Evolutionary conservation across 345 rosid genomes (phyloP), one percentile per base, ranked within the genome.

Genomic region (Arabis hirsuta): DNA sequence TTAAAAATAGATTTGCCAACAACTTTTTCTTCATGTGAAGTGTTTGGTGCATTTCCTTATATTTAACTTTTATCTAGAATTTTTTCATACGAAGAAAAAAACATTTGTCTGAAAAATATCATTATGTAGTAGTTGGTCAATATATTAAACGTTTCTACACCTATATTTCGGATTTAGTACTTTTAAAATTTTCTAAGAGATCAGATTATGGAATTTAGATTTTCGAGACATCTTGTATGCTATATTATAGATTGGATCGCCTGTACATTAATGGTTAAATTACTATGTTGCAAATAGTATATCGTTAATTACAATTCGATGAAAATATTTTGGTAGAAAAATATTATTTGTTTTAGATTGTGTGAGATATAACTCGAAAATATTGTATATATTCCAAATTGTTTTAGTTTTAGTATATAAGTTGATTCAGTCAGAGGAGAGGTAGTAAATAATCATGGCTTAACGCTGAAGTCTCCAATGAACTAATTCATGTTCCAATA

Each of bases 1-100:
- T 55, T 45, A 41, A 68, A 68, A 68, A 67, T 44, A 39, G 67
- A 67, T 67, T 53, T 68, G 63, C 64, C 74, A 75, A 67, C 73
- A 53, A 68, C 69, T 20, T 68, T 75, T 53, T 36, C 56, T 61
- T 54, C 69, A 11, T 61, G 55, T 46, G 68, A 67, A 67, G 51
- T 39, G 73, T 75, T 74, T 24, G 69, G 32, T 67, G 56, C 73
- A 67, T 60, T 67, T 44, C 41, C 73, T 32, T n/a, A 31, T 54
- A 50, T 74, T 29, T 51, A 39, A 10, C 41, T 31, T 65, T 52
- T 31, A 48, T 48, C 31, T 51, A 19, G 14, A 20, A 51, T 4
- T 0, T 0, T 9, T n/a, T 48, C 42, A 58, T 58, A 29, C 20
- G 4, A 39, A 36, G 42, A 22, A 63, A 54, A 0, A 45, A 55